These are phyloP conservation scores for Pestalotiopsis sp. DNA, from an alignment of 2,329 filamentous ascomycete species.

Conservation along the genomic window DNA sequence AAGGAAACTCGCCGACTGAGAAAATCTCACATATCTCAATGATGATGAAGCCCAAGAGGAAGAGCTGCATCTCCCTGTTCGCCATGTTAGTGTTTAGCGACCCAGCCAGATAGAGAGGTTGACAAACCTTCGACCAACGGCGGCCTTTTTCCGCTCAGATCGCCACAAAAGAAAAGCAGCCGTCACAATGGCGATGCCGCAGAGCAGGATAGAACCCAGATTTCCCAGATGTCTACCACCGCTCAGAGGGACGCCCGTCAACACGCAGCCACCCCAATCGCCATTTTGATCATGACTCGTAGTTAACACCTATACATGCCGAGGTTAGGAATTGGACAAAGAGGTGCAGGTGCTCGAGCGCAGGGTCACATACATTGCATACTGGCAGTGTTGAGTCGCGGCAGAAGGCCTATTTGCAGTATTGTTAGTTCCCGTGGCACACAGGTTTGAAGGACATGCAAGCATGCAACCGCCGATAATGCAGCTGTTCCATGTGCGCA, in stretches of 20 bases:
- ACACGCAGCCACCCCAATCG: conserved; percentile 69
- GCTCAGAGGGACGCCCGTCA: conserved; percentile 75
- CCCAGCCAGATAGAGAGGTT: neutral
- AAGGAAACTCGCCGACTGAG: conserved; percentile 85
- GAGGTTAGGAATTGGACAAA: conserved; percentile 2
- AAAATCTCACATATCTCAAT: conserved; percentile 96
- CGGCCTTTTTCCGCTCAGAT: conserved; percentile 89
- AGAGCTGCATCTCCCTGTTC: conserved; percentile 90
- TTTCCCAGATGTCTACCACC: conserved; percentile 73
- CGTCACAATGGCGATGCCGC: conserved; percentile 72
- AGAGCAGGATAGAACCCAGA: conserved; percentile 83
- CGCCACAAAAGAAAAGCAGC: conserved; percentile 71
- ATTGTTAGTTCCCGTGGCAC: conserved; percentile 18
- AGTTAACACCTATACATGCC: conserved; percentile 62
- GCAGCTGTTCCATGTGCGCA: neutral
- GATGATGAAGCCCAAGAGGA: conserved; percentile 83
- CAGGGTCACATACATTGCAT: conserved; percentile 71
- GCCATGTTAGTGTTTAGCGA: conserved; percentile 18
- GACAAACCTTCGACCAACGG: conserved; percentile 84
- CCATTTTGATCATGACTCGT: conserved; percentile 59
- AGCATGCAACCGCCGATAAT: conserved; percentile 1
- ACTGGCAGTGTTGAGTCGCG: conserved; percentile 80
- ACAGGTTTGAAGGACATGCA: conserved; percentile 1
- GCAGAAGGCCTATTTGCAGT: conserved; percentile 69
- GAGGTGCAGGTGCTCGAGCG: neutral